Percentiles rank a stretch among this genome's conserved stretches.
These are phyloP conservation scores for Amanita subjunquillea DNA, from an alignment of 768 basidiomycete species.

Conservation along the genomic window DNA sequence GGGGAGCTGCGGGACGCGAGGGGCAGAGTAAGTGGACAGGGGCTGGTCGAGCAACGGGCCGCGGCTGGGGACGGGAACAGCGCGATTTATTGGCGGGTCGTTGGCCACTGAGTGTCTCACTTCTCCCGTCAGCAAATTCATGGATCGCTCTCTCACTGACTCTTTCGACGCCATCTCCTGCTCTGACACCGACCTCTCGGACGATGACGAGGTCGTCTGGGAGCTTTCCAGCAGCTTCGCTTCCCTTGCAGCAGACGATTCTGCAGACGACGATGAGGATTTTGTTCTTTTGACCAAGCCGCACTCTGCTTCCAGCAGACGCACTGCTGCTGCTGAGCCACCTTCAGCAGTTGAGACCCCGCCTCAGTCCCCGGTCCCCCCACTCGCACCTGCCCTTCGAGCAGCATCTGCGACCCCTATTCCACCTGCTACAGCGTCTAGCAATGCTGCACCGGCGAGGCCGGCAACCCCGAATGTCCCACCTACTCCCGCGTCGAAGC, in stretches of 20 bases:
- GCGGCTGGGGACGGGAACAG: slow-evolving; percentile 56
- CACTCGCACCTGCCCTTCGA: neutral
- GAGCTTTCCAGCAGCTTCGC: slow-evolving; percentile 24
- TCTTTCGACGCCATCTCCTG: neutral
- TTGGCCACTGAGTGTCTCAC: slow-evolving; percentile 7
- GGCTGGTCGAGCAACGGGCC: slow-evolving; percentile 56
- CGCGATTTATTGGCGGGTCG: slow-evolving; percentile 62
- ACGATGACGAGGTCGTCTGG: slow-evolving; percentile 55
- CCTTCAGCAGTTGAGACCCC: neutral
- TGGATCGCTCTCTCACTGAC: neutral
- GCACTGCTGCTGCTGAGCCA: neutral
- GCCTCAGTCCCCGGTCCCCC: neutral
- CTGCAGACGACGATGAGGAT: slow-evolving; percentile 31
- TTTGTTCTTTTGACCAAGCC: slow-evolving; percentile 36
- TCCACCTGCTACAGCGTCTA: neutral
- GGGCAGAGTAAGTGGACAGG: slow-evolving; percentile 50
- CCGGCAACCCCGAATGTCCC: neutral
- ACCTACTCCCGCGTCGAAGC: neutral
- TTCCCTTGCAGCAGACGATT: slow-evolving; percentile 14
- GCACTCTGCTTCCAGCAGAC: neutral
- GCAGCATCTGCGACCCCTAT: neutral
- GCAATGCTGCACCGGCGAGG: neutral
- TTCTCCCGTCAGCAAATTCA: neutral
- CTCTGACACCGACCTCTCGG: slow-evolving; percentile 19
- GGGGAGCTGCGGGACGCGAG: slow-evolving; percentile 49